These are phyloP conservation scores for Fusarium sp. DNA, from an alignment of 2,329 filamentous ascomycete species.

Conservation along the genomic window DNA sequence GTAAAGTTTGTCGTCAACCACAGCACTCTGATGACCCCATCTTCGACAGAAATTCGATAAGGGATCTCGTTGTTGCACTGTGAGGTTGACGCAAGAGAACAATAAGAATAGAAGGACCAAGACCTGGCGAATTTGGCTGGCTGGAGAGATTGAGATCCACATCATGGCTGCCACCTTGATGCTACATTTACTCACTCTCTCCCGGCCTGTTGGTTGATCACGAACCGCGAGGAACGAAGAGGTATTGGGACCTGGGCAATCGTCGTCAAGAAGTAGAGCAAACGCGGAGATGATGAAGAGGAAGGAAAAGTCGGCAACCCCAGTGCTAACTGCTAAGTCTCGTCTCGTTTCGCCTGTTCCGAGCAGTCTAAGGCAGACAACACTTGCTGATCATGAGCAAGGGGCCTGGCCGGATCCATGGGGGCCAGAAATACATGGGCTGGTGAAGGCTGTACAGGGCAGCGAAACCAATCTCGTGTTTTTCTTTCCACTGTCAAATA, in stretches of 20 bases:
- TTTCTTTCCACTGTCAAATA: constrained; percentile 20
- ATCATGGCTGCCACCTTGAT: constrained; percentile 36
- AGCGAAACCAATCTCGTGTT: neutral
- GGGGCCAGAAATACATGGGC: constrained; percentile 8
- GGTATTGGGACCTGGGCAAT: constrained; percentile 1
- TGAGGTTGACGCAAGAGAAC: constrained; percentile 27
- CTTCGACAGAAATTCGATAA: constrained; percentile 63
- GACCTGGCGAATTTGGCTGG: constrained; percentile 21
- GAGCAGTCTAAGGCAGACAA: constrained; percentile 7
- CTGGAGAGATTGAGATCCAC: constrained; percentile 35
- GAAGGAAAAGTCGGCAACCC: constrained; percentile 3
- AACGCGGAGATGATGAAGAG: constrained; percentile 10
- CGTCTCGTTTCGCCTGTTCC: neutral
- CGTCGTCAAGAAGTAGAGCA: neutral
- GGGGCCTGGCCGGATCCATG: constrained; percentile 18
- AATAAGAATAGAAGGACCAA: constrained; percentile 35
- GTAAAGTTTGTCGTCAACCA: constrained; percentile 67
- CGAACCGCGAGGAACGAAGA: constrained; percentile 4
- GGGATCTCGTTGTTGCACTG: constrained; percentile 57
- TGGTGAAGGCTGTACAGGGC: neutral
- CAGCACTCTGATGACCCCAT: constrained; percentile 68
- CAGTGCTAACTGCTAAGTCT: neutral
- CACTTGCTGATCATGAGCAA: constrained; percentile 22
- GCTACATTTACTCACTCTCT: constrained; percentile 35
- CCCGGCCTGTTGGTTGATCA: constrained; percentile 16